Conservation (phyloP, 108 stramenopile genomes). For the Skeletonema marinoi region DNA sequence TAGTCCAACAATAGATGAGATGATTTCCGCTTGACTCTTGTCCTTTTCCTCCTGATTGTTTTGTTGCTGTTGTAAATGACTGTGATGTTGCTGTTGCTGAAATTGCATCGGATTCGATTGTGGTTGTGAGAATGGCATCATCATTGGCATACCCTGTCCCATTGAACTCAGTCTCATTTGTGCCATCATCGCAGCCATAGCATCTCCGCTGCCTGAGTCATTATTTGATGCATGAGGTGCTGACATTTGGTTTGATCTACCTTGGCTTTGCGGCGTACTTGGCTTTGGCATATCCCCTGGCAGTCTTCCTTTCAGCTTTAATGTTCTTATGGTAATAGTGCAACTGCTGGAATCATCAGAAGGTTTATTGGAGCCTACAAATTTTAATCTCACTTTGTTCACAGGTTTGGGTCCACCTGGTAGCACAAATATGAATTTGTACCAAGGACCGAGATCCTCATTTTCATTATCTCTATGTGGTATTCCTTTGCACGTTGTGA, state of each 20-base stretch:
- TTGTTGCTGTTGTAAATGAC: not conserved
- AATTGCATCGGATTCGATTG: not conserved
- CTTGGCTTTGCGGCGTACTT: not conserved
- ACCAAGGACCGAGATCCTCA: not conserved
- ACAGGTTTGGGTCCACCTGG: conserved; percentile 45
- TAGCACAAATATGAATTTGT: conserved; percentile 36
- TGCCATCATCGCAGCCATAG: conserved; percentile 38
- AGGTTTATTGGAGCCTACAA: not conserved
- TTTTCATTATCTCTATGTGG: conserved; percentile 27
- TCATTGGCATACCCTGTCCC: conserved; percentile 6
- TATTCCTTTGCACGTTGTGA: conserved; percentile 48
- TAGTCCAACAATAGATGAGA: conserved; percentile 37
- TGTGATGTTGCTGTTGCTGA: not conserved
- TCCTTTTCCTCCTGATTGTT: conserved; percentile 15
- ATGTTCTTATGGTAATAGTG: conserved; percentile 20
- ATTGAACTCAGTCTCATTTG: conserved; percentile 7
- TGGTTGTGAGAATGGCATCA: conserved; percentile 1
- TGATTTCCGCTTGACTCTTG: conserved; percentile 35
- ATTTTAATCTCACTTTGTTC: conserved; percentile 30
- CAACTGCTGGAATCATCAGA: not conserved
- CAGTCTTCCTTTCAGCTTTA: conserved; percentile 39
- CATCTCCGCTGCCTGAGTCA: not conserved
- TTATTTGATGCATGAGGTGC: not conserved
- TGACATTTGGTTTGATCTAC: not conserved
- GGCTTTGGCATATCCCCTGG: conserved; percentile 5